phyloP scores from a whole-genome alignment of 148 eudicot genomes.

The Cornus controversa region DNA sequence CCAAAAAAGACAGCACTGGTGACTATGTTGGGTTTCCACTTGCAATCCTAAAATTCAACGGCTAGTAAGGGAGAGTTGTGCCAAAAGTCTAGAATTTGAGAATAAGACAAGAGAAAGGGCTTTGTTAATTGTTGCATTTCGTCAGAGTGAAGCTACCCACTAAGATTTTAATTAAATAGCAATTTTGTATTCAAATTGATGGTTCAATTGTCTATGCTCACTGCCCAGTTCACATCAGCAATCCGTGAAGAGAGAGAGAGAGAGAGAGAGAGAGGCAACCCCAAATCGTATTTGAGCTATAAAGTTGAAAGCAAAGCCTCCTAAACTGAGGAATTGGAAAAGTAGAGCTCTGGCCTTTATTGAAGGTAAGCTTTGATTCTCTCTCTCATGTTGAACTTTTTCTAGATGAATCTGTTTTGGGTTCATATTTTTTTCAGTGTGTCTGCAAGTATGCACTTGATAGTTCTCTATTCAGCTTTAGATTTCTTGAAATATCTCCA shows the following conservation, averaged over 20 bases:
- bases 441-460: not conserved
- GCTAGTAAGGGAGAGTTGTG: not conserved
- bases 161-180: not conserved
- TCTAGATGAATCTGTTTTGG: not conserved
- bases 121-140: not conserved
- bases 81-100: not conserved
- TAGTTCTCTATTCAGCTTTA: not conserved
- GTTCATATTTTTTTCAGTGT: not conserved
- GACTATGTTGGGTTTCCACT: not conserved
- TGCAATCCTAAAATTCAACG: conserved; percentile 6
- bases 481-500: not conserved
- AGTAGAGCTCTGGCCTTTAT: not conserved
- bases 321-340: not conserved
- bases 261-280: not conserved
- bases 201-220: not conserved
- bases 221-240: conserved; percentile 25
- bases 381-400: not conserved
- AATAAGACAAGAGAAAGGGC: not conserved
- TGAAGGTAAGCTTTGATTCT: conserved; percentile 8
- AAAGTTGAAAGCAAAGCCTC: conserved; percentile 11
- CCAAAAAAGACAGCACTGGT: not conserved
- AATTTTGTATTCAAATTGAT: not conserved
- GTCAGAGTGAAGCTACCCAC: conserved; percentile 17
- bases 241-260: conserved; percentile 8
- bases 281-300: not conserved